Percentiles rank a stretch among this genome's conserved stretches.
Conservation (phyloP, 495 filamentous ascomycete genomes). For the Penicillium tannophilum region DNA sequence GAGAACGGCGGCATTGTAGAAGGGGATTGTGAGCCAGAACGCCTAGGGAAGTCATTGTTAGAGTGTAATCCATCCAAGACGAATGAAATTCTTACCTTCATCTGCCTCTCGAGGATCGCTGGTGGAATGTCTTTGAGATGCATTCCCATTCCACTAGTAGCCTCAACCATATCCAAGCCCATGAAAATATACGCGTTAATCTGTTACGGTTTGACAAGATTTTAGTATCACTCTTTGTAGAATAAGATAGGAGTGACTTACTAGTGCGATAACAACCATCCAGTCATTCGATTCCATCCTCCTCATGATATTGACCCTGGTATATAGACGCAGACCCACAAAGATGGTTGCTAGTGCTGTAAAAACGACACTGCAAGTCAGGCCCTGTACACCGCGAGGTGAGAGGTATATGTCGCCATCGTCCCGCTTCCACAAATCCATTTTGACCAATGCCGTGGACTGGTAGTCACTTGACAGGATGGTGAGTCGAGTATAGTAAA, state of each 20-base stretch:
- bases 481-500: not conserved
- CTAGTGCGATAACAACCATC: constrained; percentile 45
- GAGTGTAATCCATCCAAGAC: not conserved
- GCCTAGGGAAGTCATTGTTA: constrained; percentile 23
- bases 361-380: constrained; percentile 41
- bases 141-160: constrained; percentile 45
- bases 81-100: constrained; percentile 32
- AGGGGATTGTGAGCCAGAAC: constrained; percentile 49
- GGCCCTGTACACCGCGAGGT: constrained; percentile 29
- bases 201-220: constrained; percentile 16
- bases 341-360: constrained; percentile 39
- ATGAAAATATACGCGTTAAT: constrained; percentile 45
- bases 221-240: not conserved
- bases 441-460: not conserved
- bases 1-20: constrained; percentile 52
- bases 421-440: constrained; percentile 19
- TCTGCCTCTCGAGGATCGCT: constrained; percentile 34
- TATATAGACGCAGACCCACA: constrained; percentile 42
- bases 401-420: constrained; percentile 26
- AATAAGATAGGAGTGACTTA: constrained; percentile 15
- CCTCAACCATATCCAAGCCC: constrained; percentile 42
- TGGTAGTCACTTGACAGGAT: not conserved
- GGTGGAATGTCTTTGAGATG: constrained; percentile 40
- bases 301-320: constrained; percentile 36
- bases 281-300: constrained; percentile 47